Evolutionary conservation across 192 early-diverging fungal genomes (phyloP), one percentile per base, ranked within the genome.

Genomic region (Paraglomus occultum): DNA sequence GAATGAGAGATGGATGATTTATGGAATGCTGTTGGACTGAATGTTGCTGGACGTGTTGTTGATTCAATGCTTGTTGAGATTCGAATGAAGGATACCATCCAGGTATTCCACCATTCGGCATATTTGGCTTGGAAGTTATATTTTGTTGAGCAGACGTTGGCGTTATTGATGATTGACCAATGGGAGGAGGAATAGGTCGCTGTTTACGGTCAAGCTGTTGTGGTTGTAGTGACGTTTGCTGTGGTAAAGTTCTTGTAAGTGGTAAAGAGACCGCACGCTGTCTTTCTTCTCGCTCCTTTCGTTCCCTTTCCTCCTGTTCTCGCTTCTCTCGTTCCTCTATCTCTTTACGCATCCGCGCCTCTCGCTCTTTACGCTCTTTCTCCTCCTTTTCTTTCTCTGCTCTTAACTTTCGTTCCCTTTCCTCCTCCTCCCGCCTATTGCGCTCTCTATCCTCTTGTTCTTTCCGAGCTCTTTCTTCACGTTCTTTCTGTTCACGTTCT

Each of bases 281-380:
- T 23, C 75, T 55, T 17, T 69, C 76, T 54, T 72, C 53, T 44
- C 59, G 12, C 20, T 59, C 67, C 23, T 47, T 72, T 61, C 51
- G 57, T 7, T 64, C 54, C 42, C 17, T 65, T 44, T 64, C 12
- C 5, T 45, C 67, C 51, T 68, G 43, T 45, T 62, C 74, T 51
- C 81, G 80, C 54, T 73, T 85, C 79, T 64, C 76, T 7, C 64
- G 74, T 43, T 46, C 17, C 20, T 85, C 84, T n/a, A 73, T 75
- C 11, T 84, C 83, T 47, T 83, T 81, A 54, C 81, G 74, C 68
- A 88, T 81, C 55, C 76, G 71, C 48, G 60, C 69, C 58, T 83
- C 84, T 48, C 83, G 74, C 23, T 85, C 76, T 54, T 84, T 88
- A 8, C 78, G 76, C 38, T 85, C 75, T 14, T 80, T 70, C 72